Conservation (phyloP, 2,329 filamentous ascomycete species). For the Atkinsonella hypoxylon region DNA sequence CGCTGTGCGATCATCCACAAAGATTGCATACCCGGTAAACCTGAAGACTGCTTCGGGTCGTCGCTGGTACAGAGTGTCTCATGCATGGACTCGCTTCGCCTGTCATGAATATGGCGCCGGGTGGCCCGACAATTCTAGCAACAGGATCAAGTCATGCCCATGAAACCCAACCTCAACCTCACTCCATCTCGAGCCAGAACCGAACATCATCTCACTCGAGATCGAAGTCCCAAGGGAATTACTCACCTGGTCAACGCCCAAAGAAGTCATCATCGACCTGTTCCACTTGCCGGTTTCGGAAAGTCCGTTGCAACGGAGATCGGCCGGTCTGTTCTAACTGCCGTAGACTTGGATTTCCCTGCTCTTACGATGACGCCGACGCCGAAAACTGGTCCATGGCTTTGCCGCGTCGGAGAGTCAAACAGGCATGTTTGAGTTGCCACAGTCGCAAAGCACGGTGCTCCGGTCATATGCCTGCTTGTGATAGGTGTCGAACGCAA, state of each 20-base stretch:
- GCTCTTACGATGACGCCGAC: conserved; percentile 40
- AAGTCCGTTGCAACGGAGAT: conserved; percentile 45
- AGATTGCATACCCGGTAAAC: neutral
- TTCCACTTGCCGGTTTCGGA: conserved; percentile 41
- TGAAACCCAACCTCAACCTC: neutral
- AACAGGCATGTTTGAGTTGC: conserved; percentile 45
- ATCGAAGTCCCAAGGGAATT: neutral
- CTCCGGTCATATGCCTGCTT: conserved; percentile 43
- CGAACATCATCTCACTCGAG: neutral
- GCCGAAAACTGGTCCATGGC: conserved; percentile 29
- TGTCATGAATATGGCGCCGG: conserved; percentile 6
- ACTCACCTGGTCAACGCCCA: conserved; percentile 19
- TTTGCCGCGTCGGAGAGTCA: conserved; percentile 41
- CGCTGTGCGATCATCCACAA: too few species aligned
- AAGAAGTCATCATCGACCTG: conserved; percentile 38
- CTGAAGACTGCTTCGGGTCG: neutral
- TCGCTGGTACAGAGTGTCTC: neutral
- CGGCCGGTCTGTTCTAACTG: conserved; percentile 45
- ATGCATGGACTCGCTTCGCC: conserved; percentile 2
- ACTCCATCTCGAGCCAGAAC: neutral
- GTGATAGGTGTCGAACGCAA: conserved; percentile 37
- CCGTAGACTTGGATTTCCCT: conserved; percentile 44
- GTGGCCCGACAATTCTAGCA: neutral
- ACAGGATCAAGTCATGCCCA: neutral
- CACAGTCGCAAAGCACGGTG: conserved; percentile 47